Base-by-base conservation (phyloP, 768 basidiomycete genomes). In the Asterophora parasitica region DNA sequence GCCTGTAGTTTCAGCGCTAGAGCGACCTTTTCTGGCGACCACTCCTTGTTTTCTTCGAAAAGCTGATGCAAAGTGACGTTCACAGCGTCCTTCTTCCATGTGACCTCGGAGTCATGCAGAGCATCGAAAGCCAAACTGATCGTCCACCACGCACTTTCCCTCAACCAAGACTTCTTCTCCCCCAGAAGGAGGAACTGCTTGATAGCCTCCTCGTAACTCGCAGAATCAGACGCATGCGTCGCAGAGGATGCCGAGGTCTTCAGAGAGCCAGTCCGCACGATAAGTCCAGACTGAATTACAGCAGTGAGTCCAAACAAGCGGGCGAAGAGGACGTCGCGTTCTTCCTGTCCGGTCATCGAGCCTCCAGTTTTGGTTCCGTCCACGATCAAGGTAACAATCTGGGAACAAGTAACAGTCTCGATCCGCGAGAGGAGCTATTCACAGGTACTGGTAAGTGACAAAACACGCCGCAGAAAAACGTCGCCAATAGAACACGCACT, bases 21-120 rank as follows among this genome's bases (percentile, higher is more conserved):
- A 2, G 90, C 92, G 26, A 97, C 70, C 65, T 92, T 96, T 62
- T 97, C 95, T 15, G 86, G 83, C 2, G 87, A 85, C 93, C 94
- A 97, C 15, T 65, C 57, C 26, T 69, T 66, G 48, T 75, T 72
- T 41, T 78, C 76, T 7, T 65, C 66, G 57, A 85, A 86, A 20
- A 91, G 58, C 1, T 65, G 66, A 31, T 76, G 60, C 8, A 87
- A 58, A 0, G 78, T 68, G 35, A 61, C 60, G 5, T 76, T 68
- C 11, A 85, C 56, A 4, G 83, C 92, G 17, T 79, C 74, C 0
- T 73, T 71, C 63, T 81, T 85, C 92, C 93, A 96, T 0, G 75
- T 49, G 12, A 84, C 80, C 4, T 78, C 67, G 13, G 80, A 83
- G 5, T 65, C 70, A 40, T 76, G 62, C 33, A 89, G 66, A 10